Base-by-base conservation (phyloP, 2,329 filamentous ascomycete species). In the Sporothrix humicola region DNA sequence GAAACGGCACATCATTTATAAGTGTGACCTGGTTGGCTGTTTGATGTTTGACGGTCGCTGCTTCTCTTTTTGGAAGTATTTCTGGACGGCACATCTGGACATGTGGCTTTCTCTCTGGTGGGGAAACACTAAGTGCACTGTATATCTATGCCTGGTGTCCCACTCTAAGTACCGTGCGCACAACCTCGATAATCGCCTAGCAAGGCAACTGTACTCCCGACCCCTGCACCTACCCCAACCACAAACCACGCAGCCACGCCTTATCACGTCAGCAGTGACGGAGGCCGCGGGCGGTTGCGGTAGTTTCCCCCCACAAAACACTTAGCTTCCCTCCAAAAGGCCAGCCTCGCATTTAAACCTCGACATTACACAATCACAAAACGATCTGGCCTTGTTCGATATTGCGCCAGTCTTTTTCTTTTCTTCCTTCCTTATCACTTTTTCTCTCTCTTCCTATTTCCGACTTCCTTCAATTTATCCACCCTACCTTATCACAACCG, bases 261-360 rank as follows among this genome's bases (percentile, higher is more conserved):
- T 70, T 48, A 71, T 71, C 58, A 72, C 58, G 69, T 72, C 56
- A 72, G 56, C 56, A 37, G n/a, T 31, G 23, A 50, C 20, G 63
- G 44, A 68, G 46, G 46, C 65, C 20, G 9, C 23, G 59, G 61
- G n/a, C 59, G 46, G 46, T 48, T 17, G n/a, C 23, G 37, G 37
- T 26, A 44, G 37, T 20, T 66, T 15, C 31, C 23, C 37, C 8
- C n/a, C 63, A 50, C 9, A 37, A 37, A 37, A 37, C 31, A 7
- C 31, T 37, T 37, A 37, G 31, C 46, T 46, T 52, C 46, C 44
- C 17, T 26, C 63, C n/a, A 63, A 59, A 48, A 63, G 69, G 69
- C 69, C 69, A 72, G 69, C 69, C 56, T 73, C 54, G 56, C 63
- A n/a, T 61, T 54, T 69, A 48, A 54, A 42, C 17, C 15, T 63